Evolutionary conservation across 805 yeast species (phyloP), one percentile per base, ranked within the genome.

Genomic region (Priceomyces carsonii): DNA sequence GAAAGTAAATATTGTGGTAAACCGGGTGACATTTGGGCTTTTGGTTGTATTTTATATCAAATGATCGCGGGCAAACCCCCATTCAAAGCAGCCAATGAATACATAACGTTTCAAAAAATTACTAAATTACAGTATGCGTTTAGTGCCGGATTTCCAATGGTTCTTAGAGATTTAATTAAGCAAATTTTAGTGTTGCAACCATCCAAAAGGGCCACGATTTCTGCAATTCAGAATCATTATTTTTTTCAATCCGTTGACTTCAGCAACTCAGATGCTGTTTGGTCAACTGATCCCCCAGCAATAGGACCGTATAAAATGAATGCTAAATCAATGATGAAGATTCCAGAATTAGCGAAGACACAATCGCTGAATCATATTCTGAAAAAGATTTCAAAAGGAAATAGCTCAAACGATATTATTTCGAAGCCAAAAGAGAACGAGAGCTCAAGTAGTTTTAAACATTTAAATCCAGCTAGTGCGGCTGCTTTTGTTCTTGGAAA

Each of bases 71-170:
- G 83, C 3, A 76, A 73, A 38, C 86, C 88, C 0, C 95, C 95
- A 4, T 85, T 85, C 57, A 85, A 84, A 52, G 95, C 90, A 2
- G 73, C 88, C 0, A 85, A 85, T 53, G 95, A 85, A 52, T 85
- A 85, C 50, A 61, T 82, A 38, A 85, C 91, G 0, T 85, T 85
- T 55, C 95, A 85, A 53, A 85, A 85, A 52, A 83, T 85, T 39
- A 79, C 85, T 48, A 85, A 85, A 55, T 67, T 82, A 32, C 91
- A 85, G 50, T 85, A 73, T 59, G 93, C 95, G 2, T 85, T 84
- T 65, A 75, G 53, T 75, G 80, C 60, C 67, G 80, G 66, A 45
- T 80, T 41, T 81, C 96, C 50, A 58, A 72, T 25, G 52, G 64
- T 38, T 9, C 73, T 88, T 1, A 74, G 85, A 28, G 84, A 84